These are phyloP conservation scores for Rubia tinctorum DNA, from an alignment of 305 asterid genomes.

Conservation along the genomic window DNA sequence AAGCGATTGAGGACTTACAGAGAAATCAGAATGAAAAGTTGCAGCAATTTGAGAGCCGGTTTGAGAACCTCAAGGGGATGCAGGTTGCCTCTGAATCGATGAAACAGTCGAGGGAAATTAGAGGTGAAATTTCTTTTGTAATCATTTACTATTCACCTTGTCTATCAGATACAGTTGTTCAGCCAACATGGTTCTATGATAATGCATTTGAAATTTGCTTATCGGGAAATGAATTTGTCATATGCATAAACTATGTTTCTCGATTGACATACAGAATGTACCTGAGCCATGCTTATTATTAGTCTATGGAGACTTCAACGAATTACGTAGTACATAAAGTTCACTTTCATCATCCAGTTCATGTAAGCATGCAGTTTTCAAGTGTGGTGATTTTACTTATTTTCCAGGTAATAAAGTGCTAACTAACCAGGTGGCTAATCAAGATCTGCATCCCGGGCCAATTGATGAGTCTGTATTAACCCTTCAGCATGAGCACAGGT, in stretches of 20 bases:
- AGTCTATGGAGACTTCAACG: background rate
- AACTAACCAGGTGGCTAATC: slow-evolving; percentile 49
- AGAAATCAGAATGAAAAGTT: slow-evolving; percentile 21
- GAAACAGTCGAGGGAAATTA: slow-evolving; percentile 13
- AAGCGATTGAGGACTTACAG: slow-evolving; percentile 20
- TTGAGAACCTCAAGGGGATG: slow-evolving; percentile 19
- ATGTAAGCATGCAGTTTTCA: background rate
- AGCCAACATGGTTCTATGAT: background rate
- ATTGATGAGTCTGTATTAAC: slow-evolving; percentile 67
- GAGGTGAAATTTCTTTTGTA: slow-evolving; percentile 9
- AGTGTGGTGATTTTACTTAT: background rate
- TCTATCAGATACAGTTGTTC: background rate
- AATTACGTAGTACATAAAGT: background rate
- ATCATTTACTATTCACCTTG: background rate
- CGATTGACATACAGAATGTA: background rate
- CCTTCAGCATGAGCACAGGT: slow-evolving; percentile 74
- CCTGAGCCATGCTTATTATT: background rate
- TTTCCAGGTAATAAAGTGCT: slow-evolving; percentile 30
- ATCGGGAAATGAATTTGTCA: background rate
- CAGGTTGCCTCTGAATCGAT: slow-evolving; percentile 8
- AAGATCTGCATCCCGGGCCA: slow-evolving; percentile 82
- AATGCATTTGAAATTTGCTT: background rate
- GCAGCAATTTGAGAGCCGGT: slow-evolving; percentile 23
- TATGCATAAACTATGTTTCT: background rate
- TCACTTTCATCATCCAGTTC: background rate